A percentile compares a stretch with the other conserved stretches of the same genome.
Evolutionary conservation across 2,329 filamentous ascomycete genomes (phyloP).

Genomic region (Diatrype stigma): DNA sequence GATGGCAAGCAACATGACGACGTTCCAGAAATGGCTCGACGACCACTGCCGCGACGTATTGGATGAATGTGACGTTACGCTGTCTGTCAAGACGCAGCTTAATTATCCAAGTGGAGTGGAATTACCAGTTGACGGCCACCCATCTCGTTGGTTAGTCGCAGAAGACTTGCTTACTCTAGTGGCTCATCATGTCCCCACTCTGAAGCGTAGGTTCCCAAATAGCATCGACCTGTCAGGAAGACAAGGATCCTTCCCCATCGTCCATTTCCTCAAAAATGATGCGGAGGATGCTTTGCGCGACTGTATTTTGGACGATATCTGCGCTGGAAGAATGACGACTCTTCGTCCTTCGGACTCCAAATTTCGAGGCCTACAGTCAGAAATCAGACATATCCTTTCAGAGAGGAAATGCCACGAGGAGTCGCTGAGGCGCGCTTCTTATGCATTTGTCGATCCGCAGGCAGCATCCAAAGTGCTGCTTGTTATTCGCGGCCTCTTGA

Average conservation of each 20-base stretch:
- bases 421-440: slow-evolving; percentile 11
- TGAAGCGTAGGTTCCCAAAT: slow-evolving; percentile 34
- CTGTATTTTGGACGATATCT: slow-evolving; percentile 38
- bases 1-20: slow-evolving; percentile 44
- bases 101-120: slow-evolving; percentile 53
- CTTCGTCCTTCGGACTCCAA: slow-evolving; percentile 11
- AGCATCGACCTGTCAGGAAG: slow-evolving; percentile 44
- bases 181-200: slow-evolving; percentile 28
- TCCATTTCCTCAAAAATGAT: slow-evolving; percentile 49
- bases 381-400: slow-evolving; percentile 20
- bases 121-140: slow-evolving; percentile 46
- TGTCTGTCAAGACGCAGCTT: slow-evolving; percentile 51
- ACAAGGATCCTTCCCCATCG: slow-evolving; percentile 44
- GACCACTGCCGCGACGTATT: slow-evolving; percentile 53
- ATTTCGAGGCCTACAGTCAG: no score
- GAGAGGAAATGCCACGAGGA: slow-evolving; percentile 14
- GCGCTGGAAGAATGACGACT: slow-evolving; percentile 22
- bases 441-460: slow-evolving; percentile 28
- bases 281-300: slow-evolving; percentile 40
- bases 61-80: slow-evolving; percentile 58
- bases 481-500: slow-evolving; percentile 60
- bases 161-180: slow-evolving; percentile 39
- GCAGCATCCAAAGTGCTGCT: slow-evolving; percentile 36
- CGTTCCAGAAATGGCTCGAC: slow-evolving; percentile 47
- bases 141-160: slow-evolving; percentile 45